Evolutionary conservation across 148 eudicot genomes (phyloP), one percentile per base, ranked within the genome.

Genomic region (Rheum nobile): DNA sequence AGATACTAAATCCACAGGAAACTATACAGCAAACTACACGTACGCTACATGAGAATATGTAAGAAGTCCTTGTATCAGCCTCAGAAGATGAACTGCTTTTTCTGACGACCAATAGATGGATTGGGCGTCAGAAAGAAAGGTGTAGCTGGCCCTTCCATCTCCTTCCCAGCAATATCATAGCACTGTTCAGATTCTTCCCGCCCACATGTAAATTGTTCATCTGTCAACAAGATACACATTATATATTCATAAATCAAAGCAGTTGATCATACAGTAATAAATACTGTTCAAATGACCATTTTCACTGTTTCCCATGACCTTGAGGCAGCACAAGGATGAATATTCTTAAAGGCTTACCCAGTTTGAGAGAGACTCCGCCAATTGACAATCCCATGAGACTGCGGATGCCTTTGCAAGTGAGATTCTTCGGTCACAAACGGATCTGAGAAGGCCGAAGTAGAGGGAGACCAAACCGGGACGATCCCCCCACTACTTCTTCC

Each of bases 391-490:
- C 85, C 90, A 48, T 88, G 96, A 67, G 97, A 85, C 77, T 89
- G 90, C 37, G 92, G 92, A 82, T 89, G 97, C 87, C 95, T 86
- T 83, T 89, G 98, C 96, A 91, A 75, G 80, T 85, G 91, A 72
- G 90, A 78, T 10, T 95, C 96, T 71, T 91, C 98, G 71, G 84
- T 84, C 17, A 84, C 81, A 75, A 74, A 90, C 65, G 82, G 92
- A 75, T 90, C 96, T 0, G 96, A 77, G 68, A 80, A 93, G 71
- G 85, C 78, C 8, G 97, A 77, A 71, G 74, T 76, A 12, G 96
- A 78, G 26, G 96, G 99, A 74, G 97, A 92, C 99, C 99, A 95
- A 61, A 89, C 96, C 1, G 97, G 97, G 70, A 92, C 99, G 17
- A 96, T 84, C 67, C 97, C 85, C 42, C 97, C 97, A 32, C 97